These are phyloP conservation scores for Coemansia sp. DNA, from an alignment of 192 early-diverging fungal species.

Conservation along the genomic window DNA sequence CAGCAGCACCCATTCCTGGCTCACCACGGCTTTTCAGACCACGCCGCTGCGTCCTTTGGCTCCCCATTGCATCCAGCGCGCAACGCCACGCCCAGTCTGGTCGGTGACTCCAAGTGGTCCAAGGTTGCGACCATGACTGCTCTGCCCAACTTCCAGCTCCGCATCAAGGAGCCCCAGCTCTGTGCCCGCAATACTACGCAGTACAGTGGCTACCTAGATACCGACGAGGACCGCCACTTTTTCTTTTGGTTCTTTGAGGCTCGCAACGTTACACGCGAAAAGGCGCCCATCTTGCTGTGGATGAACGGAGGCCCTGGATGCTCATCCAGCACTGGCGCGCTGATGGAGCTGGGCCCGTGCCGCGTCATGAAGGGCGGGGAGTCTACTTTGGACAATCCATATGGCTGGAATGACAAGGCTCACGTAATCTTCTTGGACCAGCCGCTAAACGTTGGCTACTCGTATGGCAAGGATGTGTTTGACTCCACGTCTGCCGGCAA, in stretches of 20 bases:
- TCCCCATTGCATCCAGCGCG: constrained; percentile 9
- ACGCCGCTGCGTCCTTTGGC: not conserved
- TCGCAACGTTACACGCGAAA: constrained; percentile 60
- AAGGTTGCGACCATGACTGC: constrained; percentile 44
- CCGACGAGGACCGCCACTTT: constrained; percentile 72
- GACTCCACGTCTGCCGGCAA: constrained; percentile 75
- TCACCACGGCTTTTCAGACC: constrained; percentile 9
- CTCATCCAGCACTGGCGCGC: constrained; percentile 71
- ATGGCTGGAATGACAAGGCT: constrained; percentile 91
- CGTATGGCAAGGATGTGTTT: constrained; percentile 71
- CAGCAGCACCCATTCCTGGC: constrained; percentile 31
- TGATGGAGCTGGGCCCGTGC: constrained; percentile 89
- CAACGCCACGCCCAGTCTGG: constrained; percentile 20
- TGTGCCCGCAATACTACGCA: constrained; percentile 89
- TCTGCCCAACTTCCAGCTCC: constrained; percentile 72
- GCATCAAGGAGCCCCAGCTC: constrained; percentile 71
- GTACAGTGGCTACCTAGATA: constrained; percentile 79
- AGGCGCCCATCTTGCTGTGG: constrained; percentile 77
- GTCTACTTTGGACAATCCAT: constrained; percentile 62
- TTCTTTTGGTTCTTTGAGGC: constrained; percentile 99
- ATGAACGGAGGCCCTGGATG: constrained; percentile 87
- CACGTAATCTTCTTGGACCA: constrained; percentile 85
- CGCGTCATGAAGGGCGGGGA: constrained; percentile 74
- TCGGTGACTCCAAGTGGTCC: constrained; percentile 29
- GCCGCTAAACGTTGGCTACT: constrained; percentile 91